Base-by-base conservation (phyloP, 768 basidiomycete species). In the Thelephora ganbajun region DNA sequence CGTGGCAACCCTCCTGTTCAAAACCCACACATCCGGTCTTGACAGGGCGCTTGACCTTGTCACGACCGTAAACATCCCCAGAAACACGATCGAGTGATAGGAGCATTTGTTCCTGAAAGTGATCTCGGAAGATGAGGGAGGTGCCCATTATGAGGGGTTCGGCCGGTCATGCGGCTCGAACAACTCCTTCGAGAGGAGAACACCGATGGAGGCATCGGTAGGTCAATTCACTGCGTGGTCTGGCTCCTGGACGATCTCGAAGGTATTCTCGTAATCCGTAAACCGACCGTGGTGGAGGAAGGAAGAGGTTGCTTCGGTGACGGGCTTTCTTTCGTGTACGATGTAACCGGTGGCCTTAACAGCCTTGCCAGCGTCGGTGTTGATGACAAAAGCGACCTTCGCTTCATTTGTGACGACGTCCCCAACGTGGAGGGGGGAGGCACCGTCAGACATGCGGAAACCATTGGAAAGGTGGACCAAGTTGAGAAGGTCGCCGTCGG, bases 261-360 rank as follows among this genome's bases (percentile, higher is more conserved):
- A 99, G 0, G 96, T 98, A 67, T 97, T 92, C 61, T 87, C 77
- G 62, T 79, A 98, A 69, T 98, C 96, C 57, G 68, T 71, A 69
- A 98, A 99, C 44, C 78, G 80, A 44, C 96, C 94, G 53, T 96
- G 90, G 68, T 96, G 98, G 37, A 99, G 74, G 83, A 99, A 99
- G 7, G 93, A 73, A 0, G 96, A 98, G 14, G 82, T 72, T 49
- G 98, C 93, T 62, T 98, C 89, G 48, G 98, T 87, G 62, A 96
- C 83, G 2, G 80, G 84, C 58, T 80, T 72, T 43, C 75, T 79
- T 30, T 76, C 74, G 46, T 91, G 83, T 53, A 77, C 74, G 43
- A 96, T 85, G 56, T 77, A 69, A 6, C 90, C 91, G 57, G 83
- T 85, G 59, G 91, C 90, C 58, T 80, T 82, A 59, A 98, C 94